Percentiles rank a stretch among this genome's conserved stretches.
Conservation (phyloP, 176 grass and related monocot species). For the Pharus latifolius region DNA sequence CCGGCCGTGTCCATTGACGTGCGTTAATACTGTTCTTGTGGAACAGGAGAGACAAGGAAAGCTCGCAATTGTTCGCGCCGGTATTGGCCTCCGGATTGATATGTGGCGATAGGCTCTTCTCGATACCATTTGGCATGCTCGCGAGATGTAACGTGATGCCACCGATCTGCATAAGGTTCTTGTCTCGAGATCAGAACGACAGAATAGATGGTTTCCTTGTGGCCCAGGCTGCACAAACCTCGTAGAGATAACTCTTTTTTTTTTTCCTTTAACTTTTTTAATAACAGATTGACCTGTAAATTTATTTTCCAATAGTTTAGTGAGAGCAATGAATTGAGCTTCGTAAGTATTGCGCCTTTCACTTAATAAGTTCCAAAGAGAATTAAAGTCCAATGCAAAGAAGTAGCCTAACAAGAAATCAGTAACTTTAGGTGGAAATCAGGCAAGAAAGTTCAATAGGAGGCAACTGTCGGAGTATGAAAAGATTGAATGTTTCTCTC, state of each 20-base stretch:
- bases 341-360: neutral
- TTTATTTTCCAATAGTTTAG: conserved; percentile 1
- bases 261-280: neutral
- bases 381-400: too few species aligned
- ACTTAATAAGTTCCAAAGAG: too few species aligned
- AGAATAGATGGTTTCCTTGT: conserved; percentile 35
- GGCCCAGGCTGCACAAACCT: neutral
- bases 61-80: conserved; percentile 37
- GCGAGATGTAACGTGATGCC: conserved; percentile 37
- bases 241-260: neutral
- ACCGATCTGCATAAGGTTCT: conserved; percentile 61
- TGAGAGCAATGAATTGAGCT: neutral
- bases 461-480: too few species aligned
- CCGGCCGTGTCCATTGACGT: conserved; percentile 66
- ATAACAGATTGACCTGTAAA: conserved; percentile 6
- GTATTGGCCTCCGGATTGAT: conserved; percentile 55
- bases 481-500: too few species aligned
- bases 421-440: too few species aligned
- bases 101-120: conserved; percentile 63
- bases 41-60: conserved; percentile 17
- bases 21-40: conserved; percentile 50
- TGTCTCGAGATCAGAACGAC: conserved; percentile 29
- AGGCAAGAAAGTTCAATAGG: too few species aligned
- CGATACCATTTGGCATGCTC: conserved; percentile 54
- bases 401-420: too few species aligned